Base-by-base conservation (phyloP, 257 asterid genomes). In the Nicotiana paniculata region DNA sequence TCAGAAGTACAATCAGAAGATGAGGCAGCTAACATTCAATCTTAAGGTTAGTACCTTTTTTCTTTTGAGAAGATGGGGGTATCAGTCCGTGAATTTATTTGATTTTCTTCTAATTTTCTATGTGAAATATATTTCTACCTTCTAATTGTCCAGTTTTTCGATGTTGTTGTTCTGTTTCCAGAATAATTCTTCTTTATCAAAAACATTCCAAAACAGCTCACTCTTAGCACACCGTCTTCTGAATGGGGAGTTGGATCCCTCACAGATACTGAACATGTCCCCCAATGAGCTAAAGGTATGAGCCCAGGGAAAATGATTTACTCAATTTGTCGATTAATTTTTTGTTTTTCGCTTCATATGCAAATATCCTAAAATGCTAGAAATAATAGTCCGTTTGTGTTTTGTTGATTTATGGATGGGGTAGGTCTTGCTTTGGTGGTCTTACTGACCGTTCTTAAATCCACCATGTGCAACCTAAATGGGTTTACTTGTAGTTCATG, bases 211-310 rank as follows among this genome's bases (percentile, higher is more conserved):
- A 98, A 84, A 81, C 79, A 89, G 86, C 86, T 88, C 80, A 76
- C 83, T 65, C 62, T 87, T 95, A 75, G 92, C 96, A 24, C 87
- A 84, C 3, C 95, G 98, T 74, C 89, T 93, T 86, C 89, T 95
- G 69, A 92, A 84, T 35, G 89, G 86, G 84, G 99, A 95, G 91
- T 85, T 95, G 94, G 92, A 88, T 83, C 93, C 97, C 84, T 91
- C 88, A 35, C 91, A 88, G 83, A 85, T 95, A 84, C 83, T 92
- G 69, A 90, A 81, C 82, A 92, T 95, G 97, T 84, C 91, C 43
- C 93, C 96, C n/a, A 85, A 81, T 67, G 96, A 93, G 84, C 88
- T 95, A 57, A 95, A 93, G 97, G 99, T 95, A 81, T 68, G 63
- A 51, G 74, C 32, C 66, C 77, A 51, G 37, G 59, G 62, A 48